Evolutionary conservation across 2,329 filamentous ascomycete genomes (phyloP), one percentile per base, ranked within the genome.

Genomic region (Eutypa lata): DNA sequence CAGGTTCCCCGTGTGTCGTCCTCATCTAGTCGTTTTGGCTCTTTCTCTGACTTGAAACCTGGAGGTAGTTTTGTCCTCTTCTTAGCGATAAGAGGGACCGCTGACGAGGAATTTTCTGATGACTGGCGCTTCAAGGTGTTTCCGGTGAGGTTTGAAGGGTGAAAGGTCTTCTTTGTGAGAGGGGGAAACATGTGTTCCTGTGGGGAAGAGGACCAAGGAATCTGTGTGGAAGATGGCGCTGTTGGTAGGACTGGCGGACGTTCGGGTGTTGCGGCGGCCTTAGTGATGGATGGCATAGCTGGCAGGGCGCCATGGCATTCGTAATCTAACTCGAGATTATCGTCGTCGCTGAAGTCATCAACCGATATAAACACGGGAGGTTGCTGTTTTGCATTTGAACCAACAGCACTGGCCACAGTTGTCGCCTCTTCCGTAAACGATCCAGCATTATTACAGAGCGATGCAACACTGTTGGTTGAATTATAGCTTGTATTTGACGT

Each of bases 261-360:
- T 51, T 61, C 61, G 11, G 67, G 61, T 26, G 63, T 62, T 10
- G 67, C 61, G 10, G 65, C 66, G 14, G 56, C 54, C 54, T 51
- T 61, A 58, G n/a, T 62, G 28, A 26, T 56, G 40, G 53, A 60
- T 53, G 54, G 61, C 51, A 57, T 62, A 11, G 64, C 52, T 7
- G 76, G 76, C 3, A 83, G 76, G 2, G 80, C 74, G 1, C 75
- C 70, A 0, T 86, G 83, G 53, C 83, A 78, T 53, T 89, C 79
- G 49, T 85, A 80, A 57, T 91, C 81, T 19, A 89, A 71, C 56
- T 90, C 89, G 22, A 96, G 76, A 51, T 91, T 82, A 19, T 87
- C 80, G 61, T 96, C 91, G 65, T 93, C 89, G 62, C 91, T 90
- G 60, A 96, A 94, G 65, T 96, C 92, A 61, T 93, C 86, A 57